Percentiles rank a stretch among this genome's conserved stretches.
phyloP scores from a whole-genome alignment of 352 stramenopile genomes.

The Pythium rishiriense region DNA sequence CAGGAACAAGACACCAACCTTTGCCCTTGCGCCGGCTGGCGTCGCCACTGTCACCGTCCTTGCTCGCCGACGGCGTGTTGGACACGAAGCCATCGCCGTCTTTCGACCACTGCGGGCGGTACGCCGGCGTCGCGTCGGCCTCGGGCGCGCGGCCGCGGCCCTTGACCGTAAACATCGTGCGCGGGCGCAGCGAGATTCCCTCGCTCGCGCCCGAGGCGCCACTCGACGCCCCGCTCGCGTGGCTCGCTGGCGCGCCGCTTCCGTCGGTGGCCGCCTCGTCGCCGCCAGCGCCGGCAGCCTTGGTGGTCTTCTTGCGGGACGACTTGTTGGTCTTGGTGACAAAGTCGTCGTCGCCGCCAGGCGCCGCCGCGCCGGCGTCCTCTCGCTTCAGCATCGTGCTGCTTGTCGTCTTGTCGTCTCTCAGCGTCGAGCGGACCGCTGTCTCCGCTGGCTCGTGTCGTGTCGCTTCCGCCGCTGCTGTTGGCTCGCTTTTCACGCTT shows the following conservation, averaged over 20 bases:
- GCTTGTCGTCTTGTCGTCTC: neutral
- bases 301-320: constrained; percentile 53
- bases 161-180: constrained; percentile 90
- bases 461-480: neutral
- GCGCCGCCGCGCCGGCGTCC: constrained; percentile 22
- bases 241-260: constrained; percentile 3
- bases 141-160: constrained; percentile 66
- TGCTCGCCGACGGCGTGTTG: constrained; percentile 27
- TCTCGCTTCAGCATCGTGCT: constrained; percentile 32
- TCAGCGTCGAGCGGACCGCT: neutral
- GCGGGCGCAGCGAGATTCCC: constrained; percentile 74
- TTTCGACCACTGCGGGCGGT: constrained; percentile 86
- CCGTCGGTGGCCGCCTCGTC: constrained; percentile 8
- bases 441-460: neutral
- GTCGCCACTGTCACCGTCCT: constrained; percentile 32
- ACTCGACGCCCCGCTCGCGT: no score
- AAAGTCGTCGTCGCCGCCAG: constrained; percentile 55
- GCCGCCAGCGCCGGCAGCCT: constrained; percentile 12
- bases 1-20: constrained; percentile 30
- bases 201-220: constrained; percentile 14
- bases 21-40: constrained; percentile 68
- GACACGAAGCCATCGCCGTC: constrained; percentile 85
- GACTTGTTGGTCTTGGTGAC: constrained; percentile 77
- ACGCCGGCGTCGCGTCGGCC: constrained; percentile 56
- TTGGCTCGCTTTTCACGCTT: constrained; percentile 1